phyloP scores from a whole-genome alignment of 177 flowering plant species.

The Vitis hybrid region DNA sequence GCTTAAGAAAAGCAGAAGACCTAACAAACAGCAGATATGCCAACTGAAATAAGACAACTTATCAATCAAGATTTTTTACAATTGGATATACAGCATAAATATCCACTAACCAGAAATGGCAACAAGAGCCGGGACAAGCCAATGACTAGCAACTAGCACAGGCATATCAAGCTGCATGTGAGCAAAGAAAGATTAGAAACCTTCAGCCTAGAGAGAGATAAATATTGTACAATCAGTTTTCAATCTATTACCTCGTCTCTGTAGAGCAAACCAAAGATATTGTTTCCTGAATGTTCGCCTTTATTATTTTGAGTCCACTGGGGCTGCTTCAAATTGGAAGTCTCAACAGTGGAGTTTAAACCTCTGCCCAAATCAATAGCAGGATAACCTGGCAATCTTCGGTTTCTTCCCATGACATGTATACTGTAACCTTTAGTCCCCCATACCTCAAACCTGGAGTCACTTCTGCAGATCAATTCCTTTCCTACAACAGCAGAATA shows the following conservation, averaged over 20 bases:
- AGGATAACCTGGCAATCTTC: slow-evolving; percentile 76
- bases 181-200: neutral
- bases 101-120: slow-evolving; percentile 57
- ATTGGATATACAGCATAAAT: neutral
- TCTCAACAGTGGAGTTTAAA: slow-evolving; percentile 41
- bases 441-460: slow-evolving; percentile 90
- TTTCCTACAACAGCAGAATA: slow-evolving; percentile 82
- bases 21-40: slow-evolving; percentile 31
- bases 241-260: slow-evolving; percentile 68
- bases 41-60: neutral
- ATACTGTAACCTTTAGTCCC: slow-evolving; percentile 83
- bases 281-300: slow-evolving; percentile 40
- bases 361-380: slow-evolving; percentile 50
- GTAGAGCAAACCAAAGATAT: slow-evolving; percentile 55
- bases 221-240: neutral
- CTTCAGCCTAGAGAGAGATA: neutral
- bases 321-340: slow-evolving; percentile 20
- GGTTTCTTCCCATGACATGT: slow-evolving; percentile 66
- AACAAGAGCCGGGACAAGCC: slow-evolving; percentile 73
- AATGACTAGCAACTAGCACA: slow-evolving; percentile 58
- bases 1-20: slow-evolving; percentile 61
- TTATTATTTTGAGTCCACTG: slow-evolving; percentile 19
- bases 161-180: slow-evolving; percentile 70
- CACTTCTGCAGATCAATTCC: slow-evolving; percentile 71
- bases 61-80: neutral